phyloP scores from a whole-genome alignment of 805 yeast genomes.

The Zygotorulaspora danielsina region DNA sequence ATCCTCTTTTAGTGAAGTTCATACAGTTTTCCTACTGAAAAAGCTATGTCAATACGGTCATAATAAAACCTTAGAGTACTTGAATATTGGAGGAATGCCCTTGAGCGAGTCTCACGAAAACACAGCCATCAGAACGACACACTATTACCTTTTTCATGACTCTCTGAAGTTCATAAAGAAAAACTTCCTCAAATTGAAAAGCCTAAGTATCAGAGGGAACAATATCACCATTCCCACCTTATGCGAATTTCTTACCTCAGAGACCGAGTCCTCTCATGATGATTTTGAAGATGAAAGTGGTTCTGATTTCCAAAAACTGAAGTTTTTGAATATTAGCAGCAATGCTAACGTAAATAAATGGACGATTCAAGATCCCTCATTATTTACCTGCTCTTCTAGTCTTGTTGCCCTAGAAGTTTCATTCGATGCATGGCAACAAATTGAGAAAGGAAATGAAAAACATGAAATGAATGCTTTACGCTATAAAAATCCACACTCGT shows the following conservation, averaged over 20 bases:
- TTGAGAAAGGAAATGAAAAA: slow-evolving; percentile 28
- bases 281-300: slow-evolving; percentile 10
- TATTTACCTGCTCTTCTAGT: slow-evolving; percentile 44
- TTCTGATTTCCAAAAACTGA: slow-evolving; percentile 38
- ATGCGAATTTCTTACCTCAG: slow-evolving; percentile 35
- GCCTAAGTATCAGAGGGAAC: slow-evolving; percentile 37
- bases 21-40: slow-evolving; percentile 43
- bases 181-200: slow-evolving; percentile 38
- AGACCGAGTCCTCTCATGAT: slow-evolving; percentile 12
- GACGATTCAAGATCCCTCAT: slow-evolving; percentile 48
- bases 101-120: slow-evolving; percentile 38
- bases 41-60: slow-evolving; percentile 38
- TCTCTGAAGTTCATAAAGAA: slow-evolving; percentile 39
- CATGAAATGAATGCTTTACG: slow-evolving; percentile 26
- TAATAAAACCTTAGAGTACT: slow-evolving; percentile 37
- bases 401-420: slow-evolving; percentile 65
- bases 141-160: slow-evolving; percentile 31
- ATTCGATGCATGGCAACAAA: slow-evolving; percentile 42
- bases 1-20: slow-evolving; percentile 52
- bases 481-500: slow-evolving; percentile 19
- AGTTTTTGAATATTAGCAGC: slow-evolving; percentile 63
- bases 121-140: slow-evolving; percentile 19
- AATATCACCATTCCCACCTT: slow-evolving; percentile 35
- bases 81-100: slow-evolving; percentile 66
- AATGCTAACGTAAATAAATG: slow-evolving; percentile 57